Conservation (phyloP, 176 grass and related monocot species). For the Lolium perenne region DNA sequence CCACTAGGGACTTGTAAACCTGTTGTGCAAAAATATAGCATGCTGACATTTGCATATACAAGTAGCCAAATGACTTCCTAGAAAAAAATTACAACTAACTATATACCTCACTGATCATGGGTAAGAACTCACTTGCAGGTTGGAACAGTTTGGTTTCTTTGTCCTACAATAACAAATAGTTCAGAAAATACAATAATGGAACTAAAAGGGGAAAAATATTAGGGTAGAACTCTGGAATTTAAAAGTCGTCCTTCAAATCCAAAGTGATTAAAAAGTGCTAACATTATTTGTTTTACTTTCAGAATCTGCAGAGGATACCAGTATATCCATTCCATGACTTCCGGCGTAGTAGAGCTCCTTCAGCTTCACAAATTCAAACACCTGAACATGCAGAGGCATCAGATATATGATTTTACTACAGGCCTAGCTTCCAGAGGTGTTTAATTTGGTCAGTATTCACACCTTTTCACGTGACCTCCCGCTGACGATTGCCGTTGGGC, state of each 20-base stretch:
- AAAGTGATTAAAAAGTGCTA: background rate
- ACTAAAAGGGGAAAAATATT: background rate
- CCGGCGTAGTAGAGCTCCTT: slow-evolving; percentile 72
- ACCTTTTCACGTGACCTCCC: slow-evolving; percentile 76
- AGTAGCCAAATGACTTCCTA: background rate
- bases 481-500: slow-evolving; percentile 67
- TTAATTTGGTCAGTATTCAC: no score
- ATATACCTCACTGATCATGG: slow-evolving; percentile 68
- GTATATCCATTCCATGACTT: slow-evolving; percentile 82
- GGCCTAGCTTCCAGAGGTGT: no score
- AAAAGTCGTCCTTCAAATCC: background rate
- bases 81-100: background rate
- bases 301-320: slow-evolving; percentile 38
- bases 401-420: background rate
- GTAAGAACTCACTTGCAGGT: slow-evolving; percentile 69
- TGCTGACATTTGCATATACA: background rate
- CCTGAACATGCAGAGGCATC: slow-evolving; percentile 38
- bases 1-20: slow-evolving; percentile 57
- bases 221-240: background rate
- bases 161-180: slow-evolving; percentile 30
- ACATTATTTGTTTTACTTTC: slow-evolving; percentile 30
- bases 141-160: slow-evolving; percentile 62
- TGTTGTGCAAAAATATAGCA: background rate
- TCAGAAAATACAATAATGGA: background rate
- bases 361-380: slow-evolving; percentile 68